phyloP scores from a whole-genome alignment of 768 basidiomycete species.

The Leccinum olivaceopallidum region DNA sequence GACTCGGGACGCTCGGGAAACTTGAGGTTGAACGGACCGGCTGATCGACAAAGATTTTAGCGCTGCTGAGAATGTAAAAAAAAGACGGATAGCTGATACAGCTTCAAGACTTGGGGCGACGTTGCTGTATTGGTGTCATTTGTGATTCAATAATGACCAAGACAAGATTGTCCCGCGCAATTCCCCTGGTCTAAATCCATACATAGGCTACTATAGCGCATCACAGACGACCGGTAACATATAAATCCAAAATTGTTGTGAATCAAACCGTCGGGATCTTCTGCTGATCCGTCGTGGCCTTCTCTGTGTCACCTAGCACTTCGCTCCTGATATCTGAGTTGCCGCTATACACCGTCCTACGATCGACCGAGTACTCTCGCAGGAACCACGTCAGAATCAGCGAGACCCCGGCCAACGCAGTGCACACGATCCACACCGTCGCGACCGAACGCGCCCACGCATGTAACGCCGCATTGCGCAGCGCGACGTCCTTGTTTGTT shows the following conservation, averaged over 20 bases:
- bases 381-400: conserved; percentile 49
- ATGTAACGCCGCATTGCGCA: conserved; percentile 45
- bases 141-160: too few relatives aligned
- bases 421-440: conserved; percentile 64
- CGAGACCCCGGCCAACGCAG: conserved; percentile 48
- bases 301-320: conserved; percentile 21
- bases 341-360: conserved; percentile 45
- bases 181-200: too few relatives aligned
- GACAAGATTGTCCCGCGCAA: too few relatives aligned
- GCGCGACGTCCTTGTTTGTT: not conserved
- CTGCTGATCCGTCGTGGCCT: not conserved
- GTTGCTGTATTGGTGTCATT: too few relatives aligned
- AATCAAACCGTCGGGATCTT: not conserved
- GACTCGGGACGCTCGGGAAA: too few relatives aligned
- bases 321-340: conserved; percentile 2
- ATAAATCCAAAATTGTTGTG: not conserved
- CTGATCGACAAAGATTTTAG: too few relatives aligned
- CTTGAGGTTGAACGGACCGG: too few relatives aligned
- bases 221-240: too few relatives aligned
- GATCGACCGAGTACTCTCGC: conserved; percentile 58
- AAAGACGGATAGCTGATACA: too few relatives aligned
- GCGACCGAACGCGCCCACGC: conserved; percentile 65
- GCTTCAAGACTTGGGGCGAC: too few relatives aligned
- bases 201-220: not conserved
- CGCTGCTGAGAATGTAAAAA: too few relatives aligned